Evolutionary conservation across 306 rosid genomes (phyloP), one percentile per base, ranked within the genome.

Genomic region (Cicer chorassanicum): DNA sequence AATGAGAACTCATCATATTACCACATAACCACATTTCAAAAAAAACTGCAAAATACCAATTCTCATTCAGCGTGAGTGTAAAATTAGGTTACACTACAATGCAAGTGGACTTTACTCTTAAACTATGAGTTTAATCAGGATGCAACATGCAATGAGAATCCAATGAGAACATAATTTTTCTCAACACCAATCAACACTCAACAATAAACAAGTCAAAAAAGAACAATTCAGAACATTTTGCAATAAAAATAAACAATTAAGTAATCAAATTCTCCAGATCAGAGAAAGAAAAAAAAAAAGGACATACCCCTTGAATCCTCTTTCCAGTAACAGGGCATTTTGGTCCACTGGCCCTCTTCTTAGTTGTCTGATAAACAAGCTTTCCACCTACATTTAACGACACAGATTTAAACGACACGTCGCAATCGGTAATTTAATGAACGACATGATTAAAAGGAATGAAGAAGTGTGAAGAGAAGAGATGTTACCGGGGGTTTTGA

Each of bases 281-380:
- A 34, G 65, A 15, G 19, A 44, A 11, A 8, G 1, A 1, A 24
- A 19, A 8, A 3, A 1, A 24, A 19, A 69, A 14, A 4, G 38
- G 1, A 59, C 68, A 42, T 86, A 88, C 96, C 83, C 96, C 92
- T 71, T 90, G 92, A 82, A 90, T 90, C 82, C 92, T 86, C 87
- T 88, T 90, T 68, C 96, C 92, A 61, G 92, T 90, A 1, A 90
- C 92, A 61, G 96, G 92, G 60, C 96, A 88, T 74, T 90, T 90
- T 38, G 92, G 92, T 1, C 92, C 96, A 45, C 89, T 90, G 0
- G 96, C 92, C 74, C 96, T 90, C 88, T 90, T 90, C 89, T 90
- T 90, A 4, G 90, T 86, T 48, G 42, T 88, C 87, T 90, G 96
- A 44, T 90, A 90, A 65, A 89, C 86, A 13, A 89, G 94, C 79